phyloP scores from a whole-genome alignment of 331 rosid species.

The Quercus lobata region DNA sequence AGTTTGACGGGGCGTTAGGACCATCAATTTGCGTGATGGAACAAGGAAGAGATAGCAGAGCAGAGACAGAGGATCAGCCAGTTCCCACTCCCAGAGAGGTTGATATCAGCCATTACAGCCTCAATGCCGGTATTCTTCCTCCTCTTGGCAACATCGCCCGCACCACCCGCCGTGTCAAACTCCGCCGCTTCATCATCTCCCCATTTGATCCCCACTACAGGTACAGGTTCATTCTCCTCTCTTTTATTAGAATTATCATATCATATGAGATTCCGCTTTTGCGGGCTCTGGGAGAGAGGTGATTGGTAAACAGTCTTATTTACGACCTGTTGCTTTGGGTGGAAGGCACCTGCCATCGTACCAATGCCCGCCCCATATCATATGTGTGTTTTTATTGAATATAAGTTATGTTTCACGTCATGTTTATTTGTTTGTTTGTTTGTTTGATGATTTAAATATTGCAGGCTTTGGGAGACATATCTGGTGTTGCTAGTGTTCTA shows the following conservation, averaged over 20 bases:
- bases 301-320: no score
- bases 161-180: constrained; percentile 17
- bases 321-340: no score
- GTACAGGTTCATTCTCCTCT: constrained; percentile 46
- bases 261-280: no score
- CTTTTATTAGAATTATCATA: neutral
- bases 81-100: constrained; percentile 27
- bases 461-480: constrained; percentile 58
- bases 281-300: no score
- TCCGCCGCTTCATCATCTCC: constrained; percentile 32
- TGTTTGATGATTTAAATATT: neutral
- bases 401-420: no score
- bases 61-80: constrained; percentile 11
- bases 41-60: neutral
- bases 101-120: constrained; percentile 56
- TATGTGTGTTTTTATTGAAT: neutral
- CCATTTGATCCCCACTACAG: constrained; percentile 45
- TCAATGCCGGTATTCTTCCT: constrained; percentile 47
- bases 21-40: constrained; percentile 5
- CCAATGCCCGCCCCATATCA: neutral
- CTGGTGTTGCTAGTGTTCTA: constrained; percentile 56
- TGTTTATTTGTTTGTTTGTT: neutral
- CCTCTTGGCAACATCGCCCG: constrained; percentile 41
- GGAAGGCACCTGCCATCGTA: no score
- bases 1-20: neutral